Percentiles rank a stretch among this genome's conserved stretches.
phyloP scores from a whole-genome alignment of 2,329 filamentous ascomycete genomes.

The Colletotrichum plurivorum region DNA sequence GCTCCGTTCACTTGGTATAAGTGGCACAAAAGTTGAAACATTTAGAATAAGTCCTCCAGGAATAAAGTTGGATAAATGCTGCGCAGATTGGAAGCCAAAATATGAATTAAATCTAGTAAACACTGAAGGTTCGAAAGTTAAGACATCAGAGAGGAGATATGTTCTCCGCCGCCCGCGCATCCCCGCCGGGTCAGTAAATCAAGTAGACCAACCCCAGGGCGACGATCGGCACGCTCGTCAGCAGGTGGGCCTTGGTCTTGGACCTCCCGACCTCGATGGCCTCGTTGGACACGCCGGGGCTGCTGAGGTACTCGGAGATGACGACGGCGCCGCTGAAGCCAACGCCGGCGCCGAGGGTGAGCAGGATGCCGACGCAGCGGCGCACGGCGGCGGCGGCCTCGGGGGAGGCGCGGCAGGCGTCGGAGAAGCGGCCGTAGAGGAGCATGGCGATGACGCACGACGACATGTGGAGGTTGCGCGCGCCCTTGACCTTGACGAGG shows the following conservation, averaged over 20 bases:
- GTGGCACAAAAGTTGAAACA: background rate
- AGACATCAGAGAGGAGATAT: background rate
- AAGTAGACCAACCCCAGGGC: slow-evolving; percentile 24
- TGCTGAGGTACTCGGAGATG: slow-evolving; percentile 23
- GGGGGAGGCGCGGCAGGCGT: slow-evolving; percentile 29
- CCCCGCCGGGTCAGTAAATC: slow-evolving; percentile 1
- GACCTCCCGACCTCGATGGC: slow-evolving; percentile 22
- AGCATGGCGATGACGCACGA: slow-evolving; percentile 23
- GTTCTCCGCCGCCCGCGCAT: too few relatives aligned
- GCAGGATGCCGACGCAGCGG: slow-evolving; percentile 29
- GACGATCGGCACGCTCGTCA: slow-evolving; percentile 28
- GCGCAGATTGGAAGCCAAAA: too few relatives aligned
- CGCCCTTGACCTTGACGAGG: slow-evolving; percentile 37
- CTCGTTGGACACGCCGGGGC: slow-evolving; percentile 8
- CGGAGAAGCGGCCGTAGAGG: slow-evolving; percentile 29
- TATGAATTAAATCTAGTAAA: too few relatives aligned
- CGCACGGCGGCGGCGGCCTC: slow-evolving; percentile 19
- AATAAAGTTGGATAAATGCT: background rate
- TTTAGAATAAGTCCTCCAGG: background rate
- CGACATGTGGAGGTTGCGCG: slow-evolving; percentile 37
- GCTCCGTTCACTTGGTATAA: background rate
- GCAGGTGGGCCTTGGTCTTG: slow-evolving; percentile 25
- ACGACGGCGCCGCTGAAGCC: slow-evolving; percentile 32
- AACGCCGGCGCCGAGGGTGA: slow-evolving; percentile 26
- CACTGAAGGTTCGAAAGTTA: background rate